These are phyloP conservation scores for Euphrasia arctica DNA, from an alignment of 305 asterid species.

Conservation along the genomic window DNA sequence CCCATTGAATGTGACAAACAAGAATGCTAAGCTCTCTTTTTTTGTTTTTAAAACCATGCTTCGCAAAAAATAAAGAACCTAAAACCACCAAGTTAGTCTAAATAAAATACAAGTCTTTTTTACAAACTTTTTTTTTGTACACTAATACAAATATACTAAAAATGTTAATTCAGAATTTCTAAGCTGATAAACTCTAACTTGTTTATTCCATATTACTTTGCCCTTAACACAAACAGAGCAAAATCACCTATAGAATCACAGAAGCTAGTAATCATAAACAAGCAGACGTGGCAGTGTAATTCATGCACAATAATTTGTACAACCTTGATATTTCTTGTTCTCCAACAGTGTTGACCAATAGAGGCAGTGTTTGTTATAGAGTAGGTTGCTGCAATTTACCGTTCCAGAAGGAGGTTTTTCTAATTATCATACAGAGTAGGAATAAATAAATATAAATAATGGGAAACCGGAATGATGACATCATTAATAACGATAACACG, in stretches of 20 bases:
- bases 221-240: not conserved
- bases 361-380: not conserved
- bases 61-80: not conserved
- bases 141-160: not conserved
- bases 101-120: not conserved
- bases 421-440: not conserved
- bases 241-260: not conserved
- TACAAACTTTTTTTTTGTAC: not conserved
- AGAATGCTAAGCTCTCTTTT: too few species aligned
- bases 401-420: not conserved
- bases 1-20: too few species aligned
- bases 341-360: not conserved
- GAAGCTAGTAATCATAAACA: not conserved
- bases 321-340: not conserved
- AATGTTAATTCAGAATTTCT: not conserved
- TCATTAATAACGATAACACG: not conserved
- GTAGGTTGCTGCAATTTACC: slow-evolving; percentile 1
- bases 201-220: not conserved
- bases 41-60: not conserved
- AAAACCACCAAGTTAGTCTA: not conserved
- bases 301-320: not conserved
- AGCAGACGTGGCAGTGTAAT: slow-evolving; percentile 1
- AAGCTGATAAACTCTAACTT: not conserved
- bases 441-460: too few species aligned
- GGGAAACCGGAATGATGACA: not conserved